These are phyloP conservation scores for Taiozyma sp. DNA, from an alignment of 1,139 yeast species.

Conservation along the genomic window DNA sequence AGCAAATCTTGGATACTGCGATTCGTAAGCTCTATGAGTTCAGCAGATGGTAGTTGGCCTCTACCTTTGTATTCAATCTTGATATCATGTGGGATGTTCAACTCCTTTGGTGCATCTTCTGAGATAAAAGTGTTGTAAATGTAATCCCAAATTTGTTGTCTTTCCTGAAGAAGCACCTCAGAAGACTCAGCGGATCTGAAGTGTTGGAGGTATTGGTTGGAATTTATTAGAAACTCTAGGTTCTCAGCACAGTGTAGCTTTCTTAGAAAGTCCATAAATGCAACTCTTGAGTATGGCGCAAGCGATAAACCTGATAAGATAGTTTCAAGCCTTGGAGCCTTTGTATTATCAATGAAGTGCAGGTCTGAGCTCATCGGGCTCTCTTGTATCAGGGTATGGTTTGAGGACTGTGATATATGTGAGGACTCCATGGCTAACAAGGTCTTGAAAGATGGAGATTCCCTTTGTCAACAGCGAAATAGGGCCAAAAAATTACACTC, in stretches of 20 bases:
- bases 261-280: conserved; percentile 20
- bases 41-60: conserved; percentile 12
- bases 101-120: conserved; percentile 21
- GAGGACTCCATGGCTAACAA: background rate
- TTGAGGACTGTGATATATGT: background rate
- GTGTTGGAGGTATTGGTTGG: conserved; percentile 12
- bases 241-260: conserved; percentile 23
- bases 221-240: conserved; percentile 21
- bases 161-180: conserved; percentile 7
- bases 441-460: background rate
- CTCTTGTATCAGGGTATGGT: background rate
- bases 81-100: conserved; percentile 22
- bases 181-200: background rate
- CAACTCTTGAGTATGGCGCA: conserved; percentile 23
- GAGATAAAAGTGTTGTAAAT: conserved; percentile 20
- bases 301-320: conserved; percentile 18
- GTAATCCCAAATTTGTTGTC: conserved; percentile 16
- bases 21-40: conserved; percentile 17
- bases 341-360: background rate
- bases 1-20: conserved; percentile 17
- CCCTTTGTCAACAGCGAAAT: background rate
- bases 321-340: conserved; percentile 17
- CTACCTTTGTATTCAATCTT: conserved; percentile 10
- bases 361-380: background rate
- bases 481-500: background rate